Percentiles rank a stretch among this genome's conserved stretches.
phyloP scores from a whole-genome alignment of 2,329 filamentous ascomycete species.

The Colletotrichum chlorophyti region DNA sequence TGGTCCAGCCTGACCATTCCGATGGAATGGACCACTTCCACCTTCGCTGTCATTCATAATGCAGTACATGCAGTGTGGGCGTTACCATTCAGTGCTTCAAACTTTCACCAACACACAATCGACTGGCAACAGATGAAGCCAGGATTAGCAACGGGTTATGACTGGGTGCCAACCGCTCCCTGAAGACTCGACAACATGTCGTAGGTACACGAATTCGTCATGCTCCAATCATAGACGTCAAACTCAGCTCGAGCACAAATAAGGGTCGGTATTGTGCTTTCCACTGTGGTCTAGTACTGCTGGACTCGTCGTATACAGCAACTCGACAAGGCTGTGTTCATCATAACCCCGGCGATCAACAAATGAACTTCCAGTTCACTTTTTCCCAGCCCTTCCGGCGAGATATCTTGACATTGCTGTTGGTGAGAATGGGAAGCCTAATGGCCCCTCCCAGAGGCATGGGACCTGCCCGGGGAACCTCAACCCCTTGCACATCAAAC shows the following conservation, averaged over 20 bases:
- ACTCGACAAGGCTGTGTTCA: neutral
- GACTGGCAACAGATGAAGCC: conserved; percentile 12
- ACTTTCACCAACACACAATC: neutral
- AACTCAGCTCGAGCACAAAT: too few species aligned
- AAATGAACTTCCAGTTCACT: conserved; percentile 32
- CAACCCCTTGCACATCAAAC: conserved; percentile 33
- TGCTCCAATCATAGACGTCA: neutral
- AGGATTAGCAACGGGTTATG: conserved; percentile 13
- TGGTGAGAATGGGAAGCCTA: conserved; percentile 22
- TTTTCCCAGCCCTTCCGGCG: conserved; percentile 35
- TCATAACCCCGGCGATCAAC: neutral
- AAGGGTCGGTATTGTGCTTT: too few species aligned
- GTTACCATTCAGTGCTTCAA: too few species aligned
- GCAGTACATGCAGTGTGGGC: too few species aligned
- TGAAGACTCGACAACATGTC: too few species aligned
- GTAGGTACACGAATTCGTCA: too few species aligned
- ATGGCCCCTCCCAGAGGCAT: conserved; percentile 22
- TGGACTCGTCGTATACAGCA: too few species aligned
- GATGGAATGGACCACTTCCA: neutral
- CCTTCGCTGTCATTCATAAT: conserved; percentile 3
- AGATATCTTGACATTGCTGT: conserved; percentile 18
- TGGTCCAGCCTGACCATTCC: too few species aligned
- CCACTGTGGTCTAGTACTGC: too few species aligned
- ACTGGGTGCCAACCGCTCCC: too few species aligned
- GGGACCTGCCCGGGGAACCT: conserved; percentile 20